Base-by-base conservation (phyloP, 345 rosid genomes). In the Noccaea bulbosa region DNA sequence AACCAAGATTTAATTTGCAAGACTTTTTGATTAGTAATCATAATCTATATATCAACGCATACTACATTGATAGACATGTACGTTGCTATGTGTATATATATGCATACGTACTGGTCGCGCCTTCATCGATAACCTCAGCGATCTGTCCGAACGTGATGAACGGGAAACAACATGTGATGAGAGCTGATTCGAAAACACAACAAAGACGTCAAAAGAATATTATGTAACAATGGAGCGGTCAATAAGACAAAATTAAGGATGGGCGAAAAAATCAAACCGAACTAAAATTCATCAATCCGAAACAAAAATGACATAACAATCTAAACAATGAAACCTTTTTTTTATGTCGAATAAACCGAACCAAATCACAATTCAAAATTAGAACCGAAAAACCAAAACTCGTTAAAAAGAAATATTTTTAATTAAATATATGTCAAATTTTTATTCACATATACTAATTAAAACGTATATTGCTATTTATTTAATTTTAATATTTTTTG, bases 111-210 rank as follows among this genome's bases (percentile, higher is more conserved):
- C 90, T 75, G 1, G 86, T 77, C 20, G 83, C 67, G 20, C 86
- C 86, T 44, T 80, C 73, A 60, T 84, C 83, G 10, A 78, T 70
- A 17, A 84, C 72, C 55, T 86, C 85, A 17, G 90, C 83, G 17
- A 86, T 84, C 76, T 86, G 88, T 44, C 86, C 88, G 41, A 86
- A 83, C 0, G 87, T 75, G 58, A 77, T 62, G 58, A 81, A 84
- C 0, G 88, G 85, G 56, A 81, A 82, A 33, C 44, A 50, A 8
- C 72, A 76, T 80, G 96, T 87, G 43, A 71, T 69, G 24, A 83
- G 15, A 60, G 91, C 93, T 90, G 88, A 62, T 77, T 9, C 10
- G 2, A 51, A 50, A 58, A 24, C 4, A 60, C 0, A 41, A 20
- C 1, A 24, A 14, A 39, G 0, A 14, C 6, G 8, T 53, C 34